A percentile compares a stretch with the other conserved stretches of the same genome.
Conservation (phyloP, 495 filamentous ascomycete genomes). For the Entonaema liquescens region DNA sequence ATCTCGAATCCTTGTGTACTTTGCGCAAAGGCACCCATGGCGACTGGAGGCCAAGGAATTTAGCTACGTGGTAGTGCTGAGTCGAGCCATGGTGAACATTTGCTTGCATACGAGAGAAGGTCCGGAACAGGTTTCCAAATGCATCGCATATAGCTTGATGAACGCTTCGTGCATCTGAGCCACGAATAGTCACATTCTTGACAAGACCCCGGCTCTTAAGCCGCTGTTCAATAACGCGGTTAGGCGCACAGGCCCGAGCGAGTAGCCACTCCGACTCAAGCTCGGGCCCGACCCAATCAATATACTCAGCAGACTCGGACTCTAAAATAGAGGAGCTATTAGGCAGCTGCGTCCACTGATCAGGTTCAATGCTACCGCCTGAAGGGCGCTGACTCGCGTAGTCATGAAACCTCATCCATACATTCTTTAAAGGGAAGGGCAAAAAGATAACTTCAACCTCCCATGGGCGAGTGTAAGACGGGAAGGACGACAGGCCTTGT, state of each 20-base stretch:
- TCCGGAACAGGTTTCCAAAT: constrained; percentile 63
- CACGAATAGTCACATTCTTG: constrained; percentile 63
- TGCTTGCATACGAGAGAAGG: constrained; percentile 47
- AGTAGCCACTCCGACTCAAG: constrained; percentile 61
- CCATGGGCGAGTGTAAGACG: constrained; percentile 67
- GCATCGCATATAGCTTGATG: constrained; percentile 64
- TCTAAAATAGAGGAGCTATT: constrained; percentile 54
- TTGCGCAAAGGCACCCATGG: constrained; percentile 75
- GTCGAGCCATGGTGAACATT: constrained; percentile 44
- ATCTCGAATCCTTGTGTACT: constrained; percentile 69
- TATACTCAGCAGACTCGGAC: constrained; percentile 53
- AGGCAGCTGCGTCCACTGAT: constrained; percentile 67
- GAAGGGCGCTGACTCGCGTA: constrained; percentile 56
- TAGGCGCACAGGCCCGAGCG: constrained; percentile 64
- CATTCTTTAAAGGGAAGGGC: constrained; percentile 70
- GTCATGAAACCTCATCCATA: constrained; percentile 65
- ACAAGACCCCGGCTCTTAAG: constrained; percentile 73
- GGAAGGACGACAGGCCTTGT: constrained; percentile 60
- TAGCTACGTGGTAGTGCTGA: constrained; percentile 44
- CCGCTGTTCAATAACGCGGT: constrained; percentile 65
- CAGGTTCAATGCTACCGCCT: constrained; percentile 51
- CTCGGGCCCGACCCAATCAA: constrained; percentile 57
- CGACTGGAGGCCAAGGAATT: constrained; percentile 61
- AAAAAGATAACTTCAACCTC: constrained; percentile 73
- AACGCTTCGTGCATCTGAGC: constrained; percentile 67